Percentiles rank a stretch among this genome's conserved stretches.
Conservation (phyloP, 805 yeast genomes). For the Kodamaea kaohsiungensis region DNA sequence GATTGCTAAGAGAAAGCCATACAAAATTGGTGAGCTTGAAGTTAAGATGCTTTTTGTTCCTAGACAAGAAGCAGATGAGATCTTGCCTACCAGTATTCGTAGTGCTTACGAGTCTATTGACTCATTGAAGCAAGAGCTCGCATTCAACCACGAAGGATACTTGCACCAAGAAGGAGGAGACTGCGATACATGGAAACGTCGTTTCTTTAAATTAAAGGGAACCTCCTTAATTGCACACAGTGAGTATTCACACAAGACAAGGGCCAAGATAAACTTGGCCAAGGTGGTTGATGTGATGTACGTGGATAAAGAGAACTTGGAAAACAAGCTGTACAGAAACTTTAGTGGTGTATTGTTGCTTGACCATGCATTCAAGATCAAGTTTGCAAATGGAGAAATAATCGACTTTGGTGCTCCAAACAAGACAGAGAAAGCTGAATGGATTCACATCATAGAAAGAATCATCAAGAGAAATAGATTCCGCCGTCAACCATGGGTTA, state of each 20-base stretch:
- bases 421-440: slow-evolving; percentile 54
- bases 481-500: slow-evolving; percentile 64
- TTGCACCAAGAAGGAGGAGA: slow-evolving; percentile 93
- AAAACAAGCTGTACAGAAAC: slow-evolving; percentile 47
- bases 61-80: slow-evolving; percentile 57
- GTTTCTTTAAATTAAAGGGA: slow-evolving; percentile 75
- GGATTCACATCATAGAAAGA: slow-evolving; percentile 64
- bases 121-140: slow-evolving; percentile 29
- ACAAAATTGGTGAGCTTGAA: slow-evolving; percentile 64
- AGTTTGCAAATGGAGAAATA: slow-evolving; percentile 76
- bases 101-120: slow-evolving; percentile 40
- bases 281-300: slow-evolving; percentile 59
- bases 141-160: slow-evolving; percentile 56
- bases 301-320: slow-evolving; percentile 40
- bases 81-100: slow-evolving; percentile 68
- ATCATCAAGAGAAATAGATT: slow-evolving; percentile 56
- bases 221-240: slow-evolving; percentile 74
- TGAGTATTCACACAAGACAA: slow-evolving; percentile 63
- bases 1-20: slow-evolving; percentile 45
- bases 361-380: slow-evolving; percentile 73
- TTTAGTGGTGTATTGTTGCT: slow-evolving; percentile 70
- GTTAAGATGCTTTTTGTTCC: slow-evolving; percentile 71
- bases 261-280: slow-evolving; percentile 73
- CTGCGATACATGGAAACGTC: slow-evolving; percentile 66
- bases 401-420: slow-evolving; percentile 87